Evolutionary conservation across 1,139 yeast genomes (phyloP), one percentile per base, ranked within the genome.

Genomic region (Debaryomycetaceae sp.): DNA sequence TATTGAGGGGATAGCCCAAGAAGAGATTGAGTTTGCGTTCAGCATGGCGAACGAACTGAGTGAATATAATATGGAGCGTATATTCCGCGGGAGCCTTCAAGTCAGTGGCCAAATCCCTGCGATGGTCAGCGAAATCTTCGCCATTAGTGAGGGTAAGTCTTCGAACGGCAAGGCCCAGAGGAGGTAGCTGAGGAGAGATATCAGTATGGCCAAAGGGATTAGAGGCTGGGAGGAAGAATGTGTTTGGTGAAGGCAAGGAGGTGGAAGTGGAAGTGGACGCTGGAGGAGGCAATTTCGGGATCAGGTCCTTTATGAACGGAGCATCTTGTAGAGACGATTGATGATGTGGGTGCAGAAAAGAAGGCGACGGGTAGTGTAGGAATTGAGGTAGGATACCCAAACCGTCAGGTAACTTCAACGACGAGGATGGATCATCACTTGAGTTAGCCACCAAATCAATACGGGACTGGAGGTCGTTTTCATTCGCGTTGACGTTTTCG

Each of bases 11-110:
- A 33, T 70, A 73, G 22, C 78, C 77, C 26, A 83, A 57, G 45
- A 95, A 83, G 27, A 74, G 45, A 39, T 78, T 80, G 33, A 90
- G 62, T 47, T 87, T 87, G 27, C 86, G 60, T 50, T 92, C 98
- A 0, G 97, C 93, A 43, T 78, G 80, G 37, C 97, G 76, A 8
- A 92, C 95, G 57, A 92, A 90, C 55, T 86, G 95, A 3, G 98
- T 85, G 51, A 92, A 92, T 24, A 92, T 67, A 20, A 92, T 86
- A 52, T 92, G 97, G 34, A 90, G 61, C 0, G 98, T 92, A 49
- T 90, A 90, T 44, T 87, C 97, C 0, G 95, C 82, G 0, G 95
- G 92, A 19, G 85, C 75, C 45, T 83, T 82, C 49, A 68, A 62
- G 35, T 74, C 81, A 0, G 81, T 71, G 5, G 79, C 80, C 40